A percentile compares a stretch with the other conserved stretches of the same genome.
Evolutionary conservation across 2,329 filamentous ascomycete genomes (phyloP).

Genomic region (Penicillium hesseltinei): DNA sequence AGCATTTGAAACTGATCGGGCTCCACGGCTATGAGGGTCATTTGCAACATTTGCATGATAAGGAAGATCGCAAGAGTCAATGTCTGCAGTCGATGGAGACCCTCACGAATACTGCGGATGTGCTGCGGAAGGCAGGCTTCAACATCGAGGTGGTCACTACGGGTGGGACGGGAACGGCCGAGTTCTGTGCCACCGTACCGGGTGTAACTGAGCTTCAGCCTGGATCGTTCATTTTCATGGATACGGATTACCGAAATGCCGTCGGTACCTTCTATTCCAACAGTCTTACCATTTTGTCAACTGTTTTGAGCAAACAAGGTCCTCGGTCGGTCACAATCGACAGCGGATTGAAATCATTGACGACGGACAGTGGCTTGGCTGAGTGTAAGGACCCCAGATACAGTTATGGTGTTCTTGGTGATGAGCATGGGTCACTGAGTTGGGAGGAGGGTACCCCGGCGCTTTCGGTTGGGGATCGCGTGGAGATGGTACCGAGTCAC

Average conservation of each 20-base stretch:
- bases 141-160: slow-evolving; percentile 52
- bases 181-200: slow-evolving; percentile 52
- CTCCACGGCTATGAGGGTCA: slow-evolving; percentile 56
- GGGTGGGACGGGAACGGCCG: slow-evolving; percentile 53
- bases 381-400: slow-evolving; percentile 49
- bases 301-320: slow-evolving; percentile 51
- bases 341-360: slow-evolving; percentile 51
- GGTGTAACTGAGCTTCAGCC: slow-evolving; percentile 57
- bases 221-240: slow-evolving; percentile 58
- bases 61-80: slow-evolving; percentile 41
- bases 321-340: slow-evolving; percentile 49
- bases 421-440: slow-evolving; percentile 50
- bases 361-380: slow-evolving; percentile 53
- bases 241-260: slow-evolving; percentile 56
- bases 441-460: slow-evolving; percentile 46
- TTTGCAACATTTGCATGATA: slow-evolving; percentile 51
- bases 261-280: slow-evolving; percentile 51
- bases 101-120: slow-evolving; percentile 45
- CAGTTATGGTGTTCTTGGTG: slow-evolving; percentile 47
- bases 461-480: slow-evolving; percentile 47
- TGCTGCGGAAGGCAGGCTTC: slow-evolving; percentile 44
- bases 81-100: slow-evolving; percentile 50
- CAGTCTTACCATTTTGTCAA: slow-evolving; percentile 50
- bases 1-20: slow-evolving; percentile 47
- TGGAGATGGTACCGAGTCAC: slow-evolving; percentile 56